Base-by-base conservation (phyloP, 2,329 filamentous ascomycete genomes). In the Pestalotiopsis sp. region DNA sequence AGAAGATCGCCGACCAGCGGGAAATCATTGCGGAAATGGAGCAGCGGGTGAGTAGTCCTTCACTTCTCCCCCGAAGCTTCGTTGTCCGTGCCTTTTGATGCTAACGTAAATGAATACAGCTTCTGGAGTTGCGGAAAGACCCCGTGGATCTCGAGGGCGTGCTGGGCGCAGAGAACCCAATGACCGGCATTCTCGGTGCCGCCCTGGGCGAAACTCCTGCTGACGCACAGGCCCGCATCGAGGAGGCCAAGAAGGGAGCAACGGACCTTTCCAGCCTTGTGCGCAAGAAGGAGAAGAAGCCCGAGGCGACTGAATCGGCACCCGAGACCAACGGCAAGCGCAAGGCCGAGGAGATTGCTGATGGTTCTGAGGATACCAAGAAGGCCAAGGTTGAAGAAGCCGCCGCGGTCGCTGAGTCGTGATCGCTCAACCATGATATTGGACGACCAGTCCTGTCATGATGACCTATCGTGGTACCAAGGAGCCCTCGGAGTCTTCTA, bases 11-110 rank as follows among this genome's bases (percentile, higher is more conserved):
- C 65, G 92, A 96, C 69, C 91, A 93, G 71, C 92, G 92, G 80
- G 91, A 94, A 69, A 89, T 96, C 71, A 86, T 95, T 61, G 85
- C 86, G 65, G 93, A 96, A 72, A 93, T 96, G 88, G 89, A 94
- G 80, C 87, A 91, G 76, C 85, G 92, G 71, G 89, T 92, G 81
- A 79, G 87, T 80, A 66, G 71, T 70, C 67, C 69, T 60, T 13
- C 35, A 60, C 35, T 55, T 66, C 70, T 72, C 73, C 67, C 72
- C 72, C 71, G 72, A 72, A 69, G 58, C 58, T 70, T 71, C 69
- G 70, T 65, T 48, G n/a, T 66, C 26, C 60, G 58, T 63, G 55
- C 68, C 64, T 55, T 71, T 65, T 70, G 38, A 58, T 68, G 55
- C 60, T 67, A 64, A 73, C 73, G 70, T 71, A 72, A 67, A 30